Percentiles rank a stretch among this genome's conserved stretches.
These are phyloP conservation scores for Metarhizium robertsii DNA, from an alignment of 2,329 filamentous ascomycete genomes.

Conservation along the genomic window DNA sequence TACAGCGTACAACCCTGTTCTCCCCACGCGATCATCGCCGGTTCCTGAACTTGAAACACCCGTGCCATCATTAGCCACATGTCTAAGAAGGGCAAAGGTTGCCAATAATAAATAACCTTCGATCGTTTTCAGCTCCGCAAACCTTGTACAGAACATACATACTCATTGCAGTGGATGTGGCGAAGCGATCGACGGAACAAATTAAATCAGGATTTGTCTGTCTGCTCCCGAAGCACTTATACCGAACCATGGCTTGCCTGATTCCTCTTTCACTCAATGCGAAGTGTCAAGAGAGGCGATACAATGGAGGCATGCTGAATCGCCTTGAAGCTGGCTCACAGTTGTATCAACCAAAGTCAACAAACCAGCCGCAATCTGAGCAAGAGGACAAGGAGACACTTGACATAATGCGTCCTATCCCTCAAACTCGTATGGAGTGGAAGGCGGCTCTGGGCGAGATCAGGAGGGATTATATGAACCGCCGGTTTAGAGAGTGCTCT, in stretches of 20 bases:
- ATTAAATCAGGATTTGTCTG: neutral
- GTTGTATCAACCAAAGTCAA: neutral
- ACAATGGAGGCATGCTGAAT: neutral
- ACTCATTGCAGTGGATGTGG: neutral
- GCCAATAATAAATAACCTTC: neutral
- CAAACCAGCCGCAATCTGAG: neutral
- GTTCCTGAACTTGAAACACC: constrained; percentile 5
- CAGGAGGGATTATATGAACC: constrained; percentile 42
- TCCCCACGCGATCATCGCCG: neutral
- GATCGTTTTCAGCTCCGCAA: neutral
- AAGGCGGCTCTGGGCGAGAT: constrained; percentile 39
- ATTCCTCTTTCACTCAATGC: constrained; percentile 22
- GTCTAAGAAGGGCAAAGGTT: neutral
- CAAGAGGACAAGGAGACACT: neutral
- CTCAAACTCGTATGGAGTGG: constrained; percentile 41
- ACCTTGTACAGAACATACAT: neutral
- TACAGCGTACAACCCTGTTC: neutral
- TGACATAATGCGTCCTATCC: constrained; percentile 9
- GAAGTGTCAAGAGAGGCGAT: constrained; percentile 1
- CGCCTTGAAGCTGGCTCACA: constrained; percentile 2
- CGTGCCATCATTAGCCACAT: constrained; percentile 1
- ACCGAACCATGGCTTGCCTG: constrained; percentile 17
- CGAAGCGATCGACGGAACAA: neutral
- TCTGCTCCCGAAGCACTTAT: neutral
- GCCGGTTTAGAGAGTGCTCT: constrained; percentile 43